phyloP scores from a whole-genome alignment of 495 filamentous ascomycete genomes.

The Penicillium egyptiacum region DNA sequence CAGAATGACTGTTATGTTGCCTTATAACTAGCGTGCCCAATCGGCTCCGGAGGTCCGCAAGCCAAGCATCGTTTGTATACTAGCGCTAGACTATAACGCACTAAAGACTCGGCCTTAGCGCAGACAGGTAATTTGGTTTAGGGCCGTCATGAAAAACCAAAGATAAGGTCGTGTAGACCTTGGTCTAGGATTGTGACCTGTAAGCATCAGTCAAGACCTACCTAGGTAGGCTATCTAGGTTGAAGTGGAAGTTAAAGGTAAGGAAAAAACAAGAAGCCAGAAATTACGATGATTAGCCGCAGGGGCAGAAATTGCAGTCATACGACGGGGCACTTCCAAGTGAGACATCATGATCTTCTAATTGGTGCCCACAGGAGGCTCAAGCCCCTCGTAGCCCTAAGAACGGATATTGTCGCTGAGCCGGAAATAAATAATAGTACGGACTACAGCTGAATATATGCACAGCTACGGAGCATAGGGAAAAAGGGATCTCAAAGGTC shows the following conservation, averaged over 20 bases:
- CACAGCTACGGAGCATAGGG: not conserved
- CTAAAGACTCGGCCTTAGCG: not conserved
- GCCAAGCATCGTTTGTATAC: not conserved
- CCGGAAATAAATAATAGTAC: no score
- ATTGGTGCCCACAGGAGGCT: not conserved
- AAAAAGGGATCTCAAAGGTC: not conserved
- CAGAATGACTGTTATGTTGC: not conserved
- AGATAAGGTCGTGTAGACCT: not conserved
- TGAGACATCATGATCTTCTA: not conserved
- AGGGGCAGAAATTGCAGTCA: not conserved
- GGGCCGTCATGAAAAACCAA: not conserved
- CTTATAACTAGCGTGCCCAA: conserved; percentile 14
- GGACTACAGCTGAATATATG: no score
- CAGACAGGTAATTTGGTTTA: not conserved
- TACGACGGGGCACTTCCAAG: not conserved
- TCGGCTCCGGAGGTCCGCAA: not conserved
- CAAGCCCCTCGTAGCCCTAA: not conserved
- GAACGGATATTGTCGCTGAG: no score
- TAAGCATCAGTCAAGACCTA: not conserved
- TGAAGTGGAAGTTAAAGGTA: not conserved
- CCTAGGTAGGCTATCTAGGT: not conserved
- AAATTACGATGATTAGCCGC: not conserved
- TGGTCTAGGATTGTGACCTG: not conserved
- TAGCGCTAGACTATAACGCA: not conserved
- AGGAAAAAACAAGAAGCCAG: no score